A percentile compares a stretch with the other conserved stretches of the same genome.
phyloP scores from a whole-genome alignment of 352 stramenopile species.

The Thalassiosira hispida region DNA sequence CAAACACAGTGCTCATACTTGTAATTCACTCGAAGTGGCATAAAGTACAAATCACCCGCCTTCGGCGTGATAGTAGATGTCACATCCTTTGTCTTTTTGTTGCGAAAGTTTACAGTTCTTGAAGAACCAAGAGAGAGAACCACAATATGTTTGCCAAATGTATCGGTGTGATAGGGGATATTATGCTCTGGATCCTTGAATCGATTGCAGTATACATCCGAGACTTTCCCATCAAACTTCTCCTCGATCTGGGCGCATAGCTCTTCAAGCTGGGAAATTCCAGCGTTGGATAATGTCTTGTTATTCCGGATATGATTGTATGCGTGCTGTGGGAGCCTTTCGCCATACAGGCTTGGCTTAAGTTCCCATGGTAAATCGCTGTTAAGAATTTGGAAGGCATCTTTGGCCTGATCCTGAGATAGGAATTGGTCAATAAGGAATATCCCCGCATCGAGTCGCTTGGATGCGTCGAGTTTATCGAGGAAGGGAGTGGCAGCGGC shows the following conservation, averaged over 20 bases:
- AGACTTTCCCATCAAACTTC: slow-evolving; percentile 41
- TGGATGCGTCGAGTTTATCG: slow-evolving; percentile 19
- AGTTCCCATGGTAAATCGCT: slow-evolving; percentile 30
- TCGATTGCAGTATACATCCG: slow-evolving; percentile 46
- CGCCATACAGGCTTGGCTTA: slow-evolving; percentile 27
- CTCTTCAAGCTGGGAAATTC: slow-evolving; percentile 11
- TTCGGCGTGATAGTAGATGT: slow-evolving; percentile 7
- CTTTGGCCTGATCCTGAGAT: not conserved
- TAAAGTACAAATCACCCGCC: slow-evolving; percentile 44
- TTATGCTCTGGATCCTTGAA: slow-evolving; percentile 32
- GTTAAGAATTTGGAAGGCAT: slow-evolving; percentile 24
- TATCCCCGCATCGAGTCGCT: slow-evolving; percentile 8
- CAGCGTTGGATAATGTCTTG: slow-evolving; percentile 1
- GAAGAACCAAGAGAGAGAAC: slow-evolving; percentile 25
- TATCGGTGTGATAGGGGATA: slow-evolving; percentile 45
- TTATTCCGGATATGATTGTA: slow-evolving; percentile 18
- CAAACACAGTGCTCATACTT: slow-evolving; percentile 40
- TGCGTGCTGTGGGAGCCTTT: slow-evolving; percentile 16
- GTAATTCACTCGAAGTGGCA: slow-evolving; percentile 37
- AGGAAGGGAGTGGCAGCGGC: slow-evolving; percentile 13
- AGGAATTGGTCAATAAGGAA: slow-evolving; percentile 36
- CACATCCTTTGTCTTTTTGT: slow-evolving; percentile 29
- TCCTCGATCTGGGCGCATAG: slow-evolving; percentile 25
- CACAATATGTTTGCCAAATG: slow-evolving; percentile 36
- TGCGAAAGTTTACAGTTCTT: slow-evolving; percentile 24